These are phyloP conservation scores for Pythium volutum DNA, from an alignment of 352 stramenopile species.

Conservation along the genomic window DNA sequence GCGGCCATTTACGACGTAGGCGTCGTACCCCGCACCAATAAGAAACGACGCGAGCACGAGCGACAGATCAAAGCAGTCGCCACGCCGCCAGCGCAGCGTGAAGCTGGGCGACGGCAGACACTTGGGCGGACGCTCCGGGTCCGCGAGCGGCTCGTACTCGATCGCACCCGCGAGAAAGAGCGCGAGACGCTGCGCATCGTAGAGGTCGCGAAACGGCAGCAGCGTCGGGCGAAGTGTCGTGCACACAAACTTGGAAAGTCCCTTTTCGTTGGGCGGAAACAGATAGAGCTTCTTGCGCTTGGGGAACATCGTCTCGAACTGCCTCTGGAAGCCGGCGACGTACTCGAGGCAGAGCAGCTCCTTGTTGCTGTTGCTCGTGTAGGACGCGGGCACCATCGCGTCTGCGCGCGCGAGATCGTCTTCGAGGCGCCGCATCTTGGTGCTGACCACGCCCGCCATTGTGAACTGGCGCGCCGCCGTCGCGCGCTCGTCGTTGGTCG, in stretches of 20 bases:
- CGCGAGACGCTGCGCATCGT: constrained; percentile 83
- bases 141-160: constrained; percentile 92
- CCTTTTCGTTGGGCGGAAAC: constrained; percentile 90
- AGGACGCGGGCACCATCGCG: constrained; percentile 26
- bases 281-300: constrained; percentile 77
- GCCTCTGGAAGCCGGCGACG: constrained; percentile 85
- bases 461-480: constrained; percentile 69
- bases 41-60: constrained; percentile 90
- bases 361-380: constrained; percentile 76
- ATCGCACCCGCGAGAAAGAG: constrained; percentile 90
- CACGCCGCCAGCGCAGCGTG: constrained; percentile 84
- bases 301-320: constrained; percentile 90
- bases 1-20: constrained; percentile 90
- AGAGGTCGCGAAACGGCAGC: constrained; percentile 90
- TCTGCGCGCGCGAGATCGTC: constrained; percentile 40
- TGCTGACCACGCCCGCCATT: constrained; percentile 71
- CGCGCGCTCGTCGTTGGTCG: constrained; percentile 52
- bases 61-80: constrained; percentile 93
- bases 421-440: constrained; percentile 72
- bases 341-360: constrained; percentile 94
- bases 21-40: constrained; percentile 93
- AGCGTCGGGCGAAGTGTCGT: constrained; percentile 92
- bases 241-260: constrained; percentile 93
- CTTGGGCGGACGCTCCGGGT: constrained; percentile 63
- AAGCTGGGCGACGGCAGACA: constrained; percentile 85